Evolutionary conservation across 345 rosid genomes (phyloP), one percentile per base, ranked within the genome.

Genomic region (Fremontodendron californicum): DNA sequence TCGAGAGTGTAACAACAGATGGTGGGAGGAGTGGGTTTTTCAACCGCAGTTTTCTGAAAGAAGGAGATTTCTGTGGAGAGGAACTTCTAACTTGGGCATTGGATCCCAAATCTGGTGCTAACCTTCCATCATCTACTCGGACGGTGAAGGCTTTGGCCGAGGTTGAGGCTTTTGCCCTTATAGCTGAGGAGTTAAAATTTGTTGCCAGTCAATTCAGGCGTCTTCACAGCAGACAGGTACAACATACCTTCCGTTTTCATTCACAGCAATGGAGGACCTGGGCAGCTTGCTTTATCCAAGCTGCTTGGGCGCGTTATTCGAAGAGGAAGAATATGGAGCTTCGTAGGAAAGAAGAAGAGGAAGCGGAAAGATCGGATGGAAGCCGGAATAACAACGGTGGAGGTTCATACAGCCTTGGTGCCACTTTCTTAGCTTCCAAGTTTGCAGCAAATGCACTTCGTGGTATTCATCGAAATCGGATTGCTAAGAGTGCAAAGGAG

Each of bases 191-290:
- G 81, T 85, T 95, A 40, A 95, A 95, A 68, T 95, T 95, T 4
- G 99, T 95, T 58, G 99, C 99, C 5, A 83, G 96, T 77, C 99
- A 95, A 79, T 95, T 95, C 83, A 88, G 99, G 83, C 90, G 93
- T 57, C 89, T 95, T 48, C 99, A 95, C 78, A 95, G 99, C 76
- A 89, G 94, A 78, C 99, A 95, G 77, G 97, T 95, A 68, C 99
- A 93, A 55, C 99, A 95, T 81, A 95, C 99, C 9, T 95, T 95
- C 88, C 89, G 99, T 2, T 95, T 95, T 74, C 93, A 95, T 83
- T 93, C 98, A 1, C 97, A 93, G 82, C 99, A 95, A 49, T 95
- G 99, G 99, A 90, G 92, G 85, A 95, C 99, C n/a, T 93, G 99
- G 99, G 99, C 99, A 0, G 99, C 99, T 29, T 92, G 94, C 74